phyloP scores from a whole-genome alignment of 2,329 filamentous ascomycete genomes.

The Thielaviopsis musarum region DNA sequence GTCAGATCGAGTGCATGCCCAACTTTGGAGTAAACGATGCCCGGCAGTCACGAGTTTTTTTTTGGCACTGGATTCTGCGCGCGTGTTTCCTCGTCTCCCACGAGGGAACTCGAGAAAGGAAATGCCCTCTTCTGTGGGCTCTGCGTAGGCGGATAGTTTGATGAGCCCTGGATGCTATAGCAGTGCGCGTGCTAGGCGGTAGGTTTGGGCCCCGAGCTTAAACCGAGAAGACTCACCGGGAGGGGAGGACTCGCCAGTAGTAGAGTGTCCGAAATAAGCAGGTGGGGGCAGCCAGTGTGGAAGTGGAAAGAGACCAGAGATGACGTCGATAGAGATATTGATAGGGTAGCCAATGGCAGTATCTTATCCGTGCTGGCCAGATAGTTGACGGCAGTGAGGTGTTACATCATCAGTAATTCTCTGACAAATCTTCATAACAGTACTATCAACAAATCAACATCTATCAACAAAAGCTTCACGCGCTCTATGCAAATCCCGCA shows the following conservation, averaged over 20 bases:
- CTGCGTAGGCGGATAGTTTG: no score
- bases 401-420: no score
- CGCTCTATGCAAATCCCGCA: neutral
- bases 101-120: neutral
- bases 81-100: neutral
- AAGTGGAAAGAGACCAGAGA: no score
- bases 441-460: no score
- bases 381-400: no score
- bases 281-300: no score
- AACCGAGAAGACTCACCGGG: neutral
- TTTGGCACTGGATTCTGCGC: neutral
- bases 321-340: no score
- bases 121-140: neutral
- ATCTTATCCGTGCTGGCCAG: no score
- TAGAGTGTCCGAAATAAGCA: neutral
- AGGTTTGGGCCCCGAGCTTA: neutral
- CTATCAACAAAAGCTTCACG: neutral
- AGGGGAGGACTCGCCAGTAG: neutral
- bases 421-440: no score
- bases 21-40: neutral
- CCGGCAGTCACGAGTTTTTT: neutral
- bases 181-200: neutral
- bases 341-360: no score
- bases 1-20: neutral
- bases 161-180: neutral